A percentile compares a stretch with the other conserved stretches of the same genome.
These are phyloP conservation scores for Metahyphopichia silvanorum DNA, from an alignment of 805 yeast species.

Conservation along the genomic window DNA sequence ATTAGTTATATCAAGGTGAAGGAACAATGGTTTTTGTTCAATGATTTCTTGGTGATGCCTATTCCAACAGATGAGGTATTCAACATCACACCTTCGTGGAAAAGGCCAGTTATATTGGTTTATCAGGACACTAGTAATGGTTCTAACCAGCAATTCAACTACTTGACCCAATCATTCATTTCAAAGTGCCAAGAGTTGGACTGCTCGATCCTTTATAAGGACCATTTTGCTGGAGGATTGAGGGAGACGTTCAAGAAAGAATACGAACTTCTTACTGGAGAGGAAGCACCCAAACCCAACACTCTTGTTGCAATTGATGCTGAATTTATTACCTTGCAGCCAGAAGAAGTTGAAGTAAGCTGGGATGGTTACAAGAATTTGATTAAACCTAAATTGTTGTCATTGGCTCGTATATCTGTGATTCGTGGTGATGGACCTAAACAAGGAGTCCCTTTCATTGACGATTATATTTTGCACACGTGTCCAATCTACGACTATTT, in stretches of 20 bases:
- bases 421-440: slow-evolving; percentile 61
- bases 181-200: slow-evolving; percentile 36
- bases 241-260: slow-evolving; percentile 58
- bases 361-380: slow-evolving; percentile 68
- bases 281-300: slow-evolving; percentile 74
- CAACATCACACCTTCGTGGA: slow-evolving; percentile 73
- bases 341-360: slow-evolving; percentile 75
- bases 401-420: slow-evolving; percentile 88
- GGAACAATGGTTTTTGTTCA: slow-evolving; percentile 76
- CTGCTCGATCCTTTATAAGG: slow-evolving; percentile 65
- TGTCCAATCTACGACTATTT: slow-evolving; percentile 77
- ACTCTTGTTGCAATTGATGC: slow-evolving; percentile 91
- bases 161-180: slow-evolving; percentile 23
- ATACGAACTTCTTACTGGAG: slow-evolving; percentile 61
- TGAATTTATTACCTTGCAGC: slow-evolving; percentile 81
- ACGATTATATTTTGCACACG: slow-evolving; percentile 81
- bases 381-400: slow-evolving; percentile 69
- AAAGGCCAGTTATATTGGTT: slow-evolving; percentile 68
- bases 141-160: slow-evolving; percentile 41
- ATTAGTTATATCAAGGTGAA: slow-evolving; percentile 55
- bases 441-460: slow-evolving; percentile 80
- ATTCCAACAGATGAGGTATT: slow-evolving; percentile 76
- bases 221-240: slow-evolving; percentile 67
- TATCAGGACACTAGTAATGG: slow-evolving; percentile 46
- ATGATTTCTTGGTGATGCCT: slow-evolving; percentile 83